These are phyloP conservation scores for Wickerhamomyces alni DNA, from an alignment of 805 yeast species.

Conservation along the genomic window DNA sequence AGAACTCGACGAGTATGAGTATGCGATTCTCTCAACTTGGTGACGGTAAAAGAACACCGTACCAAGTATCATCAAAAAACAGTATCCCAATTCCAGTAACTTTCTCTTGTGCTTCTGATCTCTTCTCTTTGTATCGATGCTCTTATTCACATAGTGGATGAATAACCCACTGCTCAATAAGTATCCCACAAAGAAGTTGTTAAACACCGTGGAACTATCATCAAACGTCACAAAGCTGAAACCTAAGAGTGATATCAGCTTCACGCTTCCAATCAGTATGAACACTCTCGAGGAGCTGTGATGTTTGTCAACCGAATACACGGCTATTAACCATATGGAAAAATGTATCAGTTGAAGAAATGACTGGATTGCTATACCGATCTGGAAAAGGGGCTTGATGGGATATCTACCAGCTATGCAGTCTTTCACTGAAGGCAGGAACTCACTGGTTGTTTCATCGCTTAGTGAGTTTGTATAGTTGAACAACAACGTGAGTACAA, in stretches of 20 bases:
- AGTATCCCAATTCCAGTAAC: conserved; percentile 1
- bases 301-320: neutral
- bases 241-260: conserved; percentile 3
- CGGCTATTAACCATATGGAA: neutral
- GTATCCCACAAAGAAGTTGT: conserved; percentile 8
- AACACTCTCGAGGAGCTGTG: neutral
- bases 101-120: conserved; percentile 1
- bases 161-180: conserved; percentile 3
- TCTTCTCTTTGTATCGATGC: neutral
- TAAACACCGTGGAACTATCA: conserved; percentile 6
- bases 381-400: conserved; percentile 11
- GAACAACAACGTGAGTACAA: conserved; percentile 7
- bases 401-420: conserved; percentile 11
- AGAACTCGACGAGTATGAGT: conserved; percentile 13
- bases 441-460: conserved; percentile 4
- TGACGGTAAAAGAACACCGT: conserved; percentile 11
- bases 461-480: conserved; percentile 8
- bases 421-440: conserved; percentile 14
- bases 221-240: conserved; percentile 8
- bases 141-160: conserved; percentile 6
- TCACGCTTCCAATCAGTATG: neutral
- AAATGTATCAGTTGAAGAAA: conserved; percentile 4
- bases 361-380: conserved; percentile 9
- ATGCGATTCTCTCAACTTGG: conserved; percentile 10
- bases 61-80: neutral